Conservation (phyloP, 2,329 filamentous ascomycete species). For the Didymella segeticola region DNA sequence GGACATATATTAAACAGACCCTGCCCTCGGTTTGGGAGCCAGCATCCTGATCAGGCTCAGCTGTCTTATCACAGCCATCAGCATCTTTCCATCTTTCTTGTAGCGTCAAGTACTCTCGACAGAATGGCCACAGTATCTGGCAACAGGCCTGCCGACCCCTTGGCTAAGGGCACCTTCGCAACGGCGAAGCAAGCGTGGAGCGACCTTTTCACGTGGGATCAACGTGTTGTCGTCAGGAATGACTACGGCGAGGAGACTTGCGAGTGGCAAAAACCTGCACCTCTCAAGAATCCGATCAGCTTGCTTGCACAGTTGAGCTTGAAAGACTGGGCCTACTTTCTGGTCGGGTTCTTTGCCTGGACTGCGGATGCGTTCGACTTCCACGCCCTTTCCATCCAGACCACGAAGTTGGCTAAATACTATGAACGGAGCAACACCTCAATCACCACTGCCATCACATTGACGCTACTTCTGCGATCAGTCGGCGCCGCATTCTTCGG, state of each 20-base stretch:
- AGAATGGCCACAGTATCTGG: constrained; percentile 39
- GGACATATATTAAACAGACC: constrained; percentile 29
- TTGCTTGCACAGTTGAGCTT: constrained; percentile 69
- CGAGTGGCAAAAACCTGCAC: constrained; percentile 73
- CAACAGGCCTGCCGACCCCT: constrained; percentile 66
- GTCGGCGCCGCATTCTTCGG: constrained; percentile 79
- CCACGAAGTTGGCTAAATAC: constrained; percentile 69
- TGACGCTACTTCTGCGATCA: constrained; percentile 76
- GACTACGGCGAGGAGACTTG: constrained; percentile 68
- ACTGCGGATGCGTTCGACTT: constrained; percentile 85
- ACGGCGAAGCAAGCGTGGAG: constrained; percentile 68
- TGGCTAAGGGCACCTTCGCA: constrained; percentile 69
- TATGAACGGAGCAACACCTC: constrained; percentile 68
- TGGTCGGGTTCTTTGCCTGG: constrained; percentile 78
- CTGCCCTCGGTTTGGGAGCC: constrained; percentile 8
- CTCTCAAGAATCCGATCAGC: constrained; percentile 72
- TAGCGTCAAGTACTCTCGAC: constrained; percentile 10
- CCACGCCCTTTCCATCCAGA: constrained; percentile 80
- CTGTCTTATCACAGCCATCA: constrained; percentile 16
- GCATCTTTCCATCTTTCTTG: constrained; percentile 13
- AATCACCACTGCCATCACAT: constrained; percentile 76
- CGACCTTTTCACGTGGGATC: constrained; percentile 77
- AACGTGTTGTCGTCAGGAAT: constrained; percentile 72
- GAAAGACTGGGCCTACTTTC: constrained; percentile 75
- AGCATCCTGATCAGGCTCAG: constrained; percentile 28